Percentiles rank a stretch among this genome's conserved stretches.
Evolutionary conservation across 2,329 filamentous ascomycete genomes (phyloP).

Genomic region (Talaromyces pinophilus): DNA sequence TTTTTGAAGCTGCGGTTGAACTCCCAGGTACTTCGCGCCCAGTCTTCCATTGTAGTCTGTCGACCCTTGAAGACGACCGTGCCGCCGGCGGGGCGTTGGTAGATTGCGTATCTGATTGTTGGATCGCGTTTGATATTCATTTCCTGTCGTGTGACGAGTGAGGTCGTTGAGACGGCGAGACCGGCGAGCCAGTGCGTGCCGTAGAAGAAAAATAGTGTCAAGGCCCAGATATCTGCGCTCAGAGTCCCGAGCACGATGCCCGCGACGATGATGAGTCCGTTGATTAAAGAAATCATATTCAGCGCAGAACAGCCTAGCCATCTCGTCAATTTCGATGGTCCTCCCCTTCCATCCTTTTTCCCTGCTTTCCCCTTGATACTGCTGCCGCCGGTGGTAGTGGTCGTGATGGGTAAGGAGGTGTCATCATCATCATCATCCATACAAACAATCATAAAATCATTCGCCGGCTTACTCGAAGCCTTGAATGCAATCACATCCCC

Average conservation of each 20-base stretch:
- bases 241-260: conserved; percentile 32
- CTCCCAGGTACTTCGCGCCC: conserved; percentile 36
- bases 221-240: conserved; percentile 35
- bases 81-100: conserved; percentile 35
- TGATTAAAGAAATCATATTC: conserved; percentile 29
- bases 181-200: conserved; percentile 34
- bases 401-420: not conserved
- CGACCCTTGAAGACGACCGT: conserved; percentile 38
- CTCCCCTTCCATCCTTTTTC: not conserved
- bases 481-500: conserved; percentile 33
- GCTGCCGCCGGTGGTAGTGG: not conserved
- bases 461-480: conserved; percentile 28
- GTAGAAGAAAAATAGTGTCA: conserved; percentile 34
- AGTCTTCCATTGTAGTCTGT: conserved; percentile 33
- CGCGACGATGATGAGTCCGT: conserved; percentile 30
- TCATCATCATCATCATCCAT: conserved; percentile 26
- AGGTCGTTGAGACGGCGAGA: conserved; percentile 29
- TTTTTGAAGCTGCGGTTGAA: conserved; percentile 27
- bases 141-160: conserved; percentile 28
- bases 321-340: conserved; percentile 22
- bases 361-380: not conserved
- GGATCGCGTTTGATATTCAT: conserved; percentile 24
- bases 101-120: conserved; percentile 32
- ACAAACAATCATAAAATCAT: conserved; percentile 35
- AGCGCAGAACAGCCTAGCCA: conserved; percentile 26